Conservation (phyloP, 2,329 filamentous ascomycete genomes). For the Claviceps sp. region DNA sequence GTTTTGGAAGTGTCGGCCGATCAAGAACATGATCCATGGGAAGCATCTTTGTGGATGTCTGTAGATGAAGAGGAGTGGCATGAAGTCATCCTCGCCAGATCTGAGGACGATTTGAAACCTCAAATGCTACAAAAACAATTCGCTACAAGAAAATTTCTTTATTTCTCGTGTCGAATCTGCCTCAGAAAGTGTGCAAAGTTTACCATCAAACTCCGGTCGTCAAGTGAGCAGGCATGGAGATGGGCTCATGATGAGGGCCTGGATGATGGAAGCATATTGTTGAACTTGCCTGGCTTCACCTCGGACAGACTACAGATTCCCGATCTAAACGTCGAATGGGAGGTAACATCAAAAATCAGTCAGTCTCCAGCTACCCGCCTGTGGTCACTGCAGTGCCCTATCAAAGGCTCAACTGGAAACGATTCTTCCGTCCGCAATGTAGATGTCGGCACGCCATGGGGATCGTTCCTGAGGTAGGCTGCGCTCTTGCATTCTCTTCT, state of each 20-base stretch:
- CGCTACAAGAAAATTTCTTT: slow-evolving; percentile 24
- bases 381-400: slow-evolving; percentile 50
- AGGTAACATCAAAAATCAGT: slow-evolving; percentile 40
- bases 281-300: slow-evolving; percentile 16
- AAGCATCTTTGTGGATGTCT: slow-evolving; percentile 62
- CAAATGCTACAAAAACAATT: slow-evolving; percentile 33
- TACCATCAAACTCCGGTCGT: slow-evolving; percentile 55
- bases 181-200: slow-evolving; percentile 42
- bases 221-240: slow-evolving; percentile 43
- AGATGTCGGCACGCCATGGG: slow-evolving; percentile 50
- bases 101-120: slow-evolving; percentile 21
- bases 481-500: background rate
- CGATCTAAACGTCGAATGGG: slow-evolving; percentile 42
- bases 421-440: slow-evolving; percentile 43
- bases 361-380: slow-evolving; percentile 56
- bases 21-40: slow-evolving; percentile 46
- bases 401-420: slow-evolving; percentile 42
- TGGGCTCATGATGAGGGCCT: slow-evolving; percentile 55
- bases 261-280: slow-evolving; percentile 49
- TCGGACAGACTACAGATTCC: slow-evolving; percentile 40
- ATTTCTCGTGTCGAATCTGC: slow-evolving; percentile 40
- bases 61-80: slow-evolving; percentile 40
- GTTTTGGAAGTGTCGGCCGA: slow-evolving; percentile 51
- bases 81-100: slow-evolving; percentile 32
- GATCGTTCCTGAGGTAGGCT: slow-evolving; percentile 36